Evolutionary conservation across 2,329 filamentous ascomycete genomes (phyloP).

Genomic region (Hirsutella rhossiliensis): DNA sequence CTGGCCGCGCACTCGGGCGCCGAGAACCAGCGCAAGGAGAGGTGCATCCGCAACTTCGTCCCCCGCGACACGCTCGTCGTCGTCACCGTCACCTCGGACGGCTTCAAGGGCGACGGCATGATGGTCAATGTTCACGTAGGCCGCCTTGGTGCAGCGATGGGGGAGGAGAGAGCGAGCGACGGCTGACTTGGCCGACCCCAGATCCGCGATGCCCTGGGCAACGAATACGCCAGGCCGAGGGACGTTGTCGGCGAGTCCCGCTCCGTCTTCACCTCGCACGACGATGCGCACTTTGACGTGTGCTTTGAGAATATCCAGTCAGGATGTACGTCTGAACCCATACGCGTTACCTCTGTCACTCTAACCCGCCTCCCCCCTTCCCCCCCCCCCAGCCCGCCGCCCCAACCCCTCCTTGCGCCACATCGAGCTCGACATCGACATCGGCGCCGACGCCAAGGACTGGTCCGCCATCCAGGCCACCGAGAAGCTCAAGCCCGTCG

Average conservation of each 20-base stretch:
- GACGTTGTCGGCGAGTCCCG: slow-evolving; percentile 87
- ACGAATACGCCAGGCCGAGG: slow-evolving; percentile 86
- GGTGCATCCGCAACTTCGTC: slow-evolving; percentile 96
- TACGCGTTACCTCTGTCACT: neutral
- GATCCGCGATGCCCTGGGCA: slow-evolving; percentile 92
- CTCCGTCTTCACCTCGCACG: slow-evolving; percentile 86
- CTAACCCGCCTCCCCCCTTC: slow-evolving; percentile 7
- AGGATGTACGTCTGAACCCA: slow-evolving; percentile 43
- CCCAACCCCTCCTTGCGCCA: slow-evolving; percentile 47
- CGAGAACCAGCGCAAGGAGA: slow-evolving; percentile 51
- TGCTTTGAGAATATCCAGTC: slow-evolving; percentile 84
- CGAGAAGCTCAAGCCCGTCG: slow-evolving; percentile 95
- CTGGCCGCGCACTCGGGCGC: slow-evolving; percentile 51
- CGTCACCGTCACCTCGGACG: slow-evolving; percentile 79
- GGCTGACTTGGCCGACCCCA: slow-evolving; percentile 22
- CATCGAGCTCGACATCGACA: slow-evolving; percentile 89
- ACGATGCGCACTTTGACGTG: slow-evolving; percentile 87
- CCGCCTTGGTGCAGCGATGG: slow-evolving; percentile 10
- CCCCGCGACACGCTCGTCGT: slow-evolving; percentile 86
- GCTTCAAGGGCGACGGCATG: slow-evolving; percentile 85
- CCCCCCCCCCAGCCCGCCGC: slow-evolving; percentile 18
- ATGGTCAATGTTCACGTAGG: slow-evolving; percentile 83
- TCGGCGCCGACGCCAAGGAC: slow-evolving; percentile 93
- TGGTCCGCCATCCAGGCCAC: slow-evolving; percentile 93
- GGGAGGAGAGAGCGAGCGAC: neutral